Evolutionary conservation across 2,329 filamentous ascomycete species (phyloP).

Genomic region (Penicillium italicum): DNA sequence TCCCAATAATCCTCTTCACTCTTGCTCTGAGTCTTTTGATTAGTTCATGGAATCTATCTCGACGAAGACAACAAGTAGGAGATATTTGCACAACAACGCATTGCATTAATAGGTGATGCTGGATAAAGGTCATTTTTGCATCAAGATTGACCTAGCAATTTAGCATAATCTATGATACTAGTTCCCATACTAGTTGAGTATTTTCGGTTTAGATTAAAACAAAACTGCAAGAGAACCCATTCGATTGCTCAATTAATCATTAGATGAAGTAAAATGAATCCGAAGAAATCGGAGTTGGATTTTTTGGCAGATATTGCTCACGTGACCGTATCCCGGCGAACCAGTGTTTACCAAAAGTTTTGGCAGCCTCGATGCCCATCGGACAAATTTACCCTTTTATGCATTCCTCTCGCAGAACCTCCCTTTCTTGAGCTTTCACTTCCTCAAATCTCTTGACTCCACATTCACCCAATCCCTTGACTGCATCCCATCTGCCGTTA

Average conservation of each 20-base stretch:
- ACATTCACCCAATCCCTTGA: neutral
- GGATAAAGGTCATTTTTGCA: slow-evolving; percentile 50
- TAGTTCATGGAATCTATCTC: too few relatives aligned
- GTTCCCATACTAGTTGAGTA: neutral
- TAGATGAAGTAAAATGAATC: neutral
- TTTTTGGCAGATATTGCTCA: slow-evolving; percentile 1
- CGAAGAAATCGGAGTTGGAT: neutral
- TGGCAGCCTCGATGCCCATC: neutral
- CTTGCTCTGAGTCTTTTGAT: neutral
- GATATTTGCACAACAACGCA: too few relatives aligned
- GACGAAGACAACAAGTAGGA: too few relatives aligned
- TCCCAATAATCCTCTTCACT: neutral
- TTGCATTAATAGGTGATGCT: too few relatives aligned
- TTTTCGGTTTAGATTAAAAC: neutral
- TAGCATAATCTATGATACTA: neutral
- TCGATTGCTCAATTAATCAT: neutral
- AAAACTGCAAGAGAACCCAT: neutral
- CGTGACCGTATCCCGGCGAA: slow-evolving; percentile 27
- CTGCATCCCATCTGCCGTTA: slow-evolving; percentile 25
- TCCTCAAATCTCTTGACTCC: neutral
- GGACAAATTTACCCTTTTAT: neutral
- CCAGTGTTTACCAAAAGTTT: slow-evolving; percentile 24
- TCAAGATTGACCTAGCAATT: slow-evolving; percentile 31
- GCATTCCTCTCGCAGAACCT: neutral
- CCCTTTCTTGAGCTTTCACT: neutral